phyloP scores from a whole-genome alignment of 176 grass and related monocot species.

The Leersia perrieri region DNA sequence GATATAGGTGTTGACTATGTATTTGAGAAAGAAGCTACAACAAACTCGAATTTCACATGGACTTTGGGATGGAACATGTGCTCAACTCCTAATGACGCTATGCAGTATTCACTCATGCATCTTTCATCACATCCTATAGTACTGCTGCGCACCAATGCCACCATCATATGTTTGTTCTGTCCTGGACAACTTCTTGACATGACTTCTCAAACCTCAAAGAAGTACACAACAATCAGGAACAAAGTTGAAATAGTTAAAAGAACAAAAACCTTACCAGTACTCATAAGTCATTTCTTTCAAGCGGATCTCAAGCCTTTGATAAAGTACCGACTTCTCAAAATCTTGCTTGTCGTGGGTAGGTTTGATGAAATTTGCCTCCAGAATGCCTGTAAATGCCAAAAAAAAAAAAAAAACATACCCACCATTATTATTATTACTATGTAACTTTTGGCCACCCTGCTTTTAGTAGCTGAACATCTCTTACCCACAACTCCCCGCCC shows the following conservation, averaged over 20 bases:
- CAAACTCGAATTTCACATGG: neutral
- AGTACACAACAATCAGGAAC: neutral
- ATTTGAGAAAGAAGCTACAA: neutral
- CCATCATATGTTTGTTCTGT: neutral
- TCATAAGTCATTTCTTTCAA: slow-evolving; percentile 99
- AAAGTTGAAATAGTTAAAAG: neutral
- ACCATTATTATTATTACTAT: neutral
- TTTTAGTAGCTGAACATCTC: slow-evolving; percentile 24
- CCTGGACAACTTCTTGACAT: neutral
- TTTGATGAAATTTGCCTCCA: slow-evolving; percentile 89
- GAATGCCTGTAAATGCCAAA: slow-evolving; percentile 58
- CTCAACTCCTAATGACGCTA: neutral
- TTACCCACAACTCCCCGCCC: slow-evolving; percentile 93
- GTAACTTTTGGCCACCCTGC: neutral
- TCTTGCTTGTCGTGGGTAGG: slow-evolving; percentile 99
- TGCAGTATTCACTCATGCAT: neutral
- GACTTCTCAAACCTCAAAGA: neutral
- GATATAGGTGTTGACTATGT: neutral
- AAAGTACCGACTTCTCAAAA: slow-evolving; percentile 92
- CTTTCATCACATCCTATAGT: neutral
- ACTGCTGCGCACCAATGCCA: neutral
- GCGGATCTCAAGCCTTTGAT: slow-evolving; percentile 86
- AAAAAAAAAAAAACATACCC: slow-evolving; percentile 4
- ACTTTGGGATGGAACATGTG: neutral
- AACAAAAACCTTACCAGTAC: slow-evolving; percentile 69